These are phyloP conservation scores for Plasmodium ovale DNA, from an alignment of 169 alveolate genomes.

Conservation along the genomic window DNA sequence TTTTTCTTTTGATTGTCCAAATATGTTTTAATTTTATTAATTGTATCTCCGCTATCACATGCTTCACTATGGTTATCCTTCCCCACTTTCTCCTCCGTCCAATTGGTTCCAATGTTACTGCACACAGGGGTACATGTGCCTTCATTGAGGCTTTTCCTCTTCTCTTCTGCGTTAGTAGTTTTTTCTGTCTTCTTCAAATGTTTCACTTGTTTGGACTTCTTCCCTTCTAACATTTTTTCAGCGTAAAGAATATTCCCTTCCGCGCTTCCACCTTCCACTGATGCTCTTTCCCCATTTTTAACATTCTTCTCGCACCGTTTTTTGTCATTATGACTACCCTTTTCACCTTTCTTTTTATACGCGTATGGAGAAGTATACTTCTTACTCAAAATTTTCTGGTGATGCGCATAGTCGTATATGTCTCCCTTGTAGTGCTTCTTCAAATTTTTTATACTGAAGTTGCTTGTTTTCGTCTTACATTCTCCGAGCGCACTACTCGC, in stretches of 20 bases:
- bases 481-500: no score
- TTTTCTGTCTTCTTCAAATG: not conserved
- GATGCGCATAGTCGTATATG: conserved; percentile 22
- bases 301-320: not conserved
- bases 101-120: not conserved
- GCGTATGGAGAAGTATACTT: conserved; percentile 63
- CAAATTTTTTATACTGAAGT: not conserved
- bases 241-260: no score
- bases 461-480: not conserved
- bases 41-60: not conserved
- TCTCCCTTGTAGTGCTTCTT: conserved; percentile 22
- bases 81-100: not conserved
- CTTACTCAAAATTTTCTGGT: conserved; percentile 32
- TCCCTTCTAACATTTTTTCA: not conserved
- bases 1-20: conserved; percentile 15
- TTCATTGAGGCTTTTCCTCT: no score
- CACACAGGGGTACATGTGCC: no score
- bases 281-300: not conserved
- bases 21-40: conserved; percentile 25
- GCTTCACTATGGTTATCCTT: no score
- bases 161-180: not conserved
- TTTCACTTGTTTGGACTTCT: not conserved
- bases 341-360: not conserved
- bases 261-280: not conserved
- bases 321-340: not conserved